These are phyloP conservation scores for Colletotrichum sp. DNA, from an alignment of 2,329 filamentous ascomycete genomes.

Conservation along the genomic window DNA sequence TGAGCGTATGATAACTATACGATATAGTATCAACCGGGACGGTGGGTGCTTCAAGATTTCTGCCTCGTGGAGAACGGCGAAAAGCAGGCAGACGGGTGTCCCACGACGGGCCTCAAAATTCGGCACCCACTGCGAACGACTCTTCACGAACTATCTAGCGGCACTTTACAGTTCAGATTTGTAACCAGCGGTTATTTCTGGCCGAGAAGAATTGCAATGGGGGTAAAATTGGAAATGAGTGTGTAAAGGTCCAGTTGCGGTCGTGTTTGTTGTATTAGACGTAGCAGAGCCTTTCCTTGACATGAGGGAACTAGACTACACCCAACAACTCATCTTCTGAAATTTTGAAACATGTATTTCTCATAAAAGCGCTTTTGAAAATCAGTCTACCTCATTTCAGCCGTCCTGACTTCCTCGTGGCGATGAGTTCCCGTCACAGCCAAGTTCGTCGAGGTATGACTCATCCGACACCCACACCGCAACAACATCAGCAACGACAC, in stretches of 20 bases:
- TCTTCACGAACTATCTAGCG: rapidly evolving
- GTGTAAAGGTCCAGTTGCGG: neutral
- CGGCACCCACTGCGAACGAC: neutral
- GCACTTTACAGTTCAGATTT: rapidly evolving
- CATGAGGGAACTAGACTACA: neutral
- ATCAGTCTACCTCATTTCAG: neutral
- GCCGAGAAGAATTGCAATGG: rapidly evolving
- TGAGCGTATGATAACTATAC: neutral
- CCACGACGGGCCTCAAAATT: neutral
- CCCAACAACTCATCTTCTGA: neutral
- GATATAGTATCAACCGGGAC: neutral
- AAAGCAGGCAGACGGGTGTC: neutral
- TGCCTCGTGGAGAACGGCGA: neutral
- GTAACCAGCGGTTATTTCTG: rapidly evolving
- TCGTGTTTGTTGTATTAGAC: neutral
- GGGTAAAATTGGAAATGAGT: neutral
- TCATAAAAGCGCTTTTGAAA: neutral
- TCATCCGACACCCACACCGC: neutral
- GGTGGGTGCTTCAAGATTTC: neutral
- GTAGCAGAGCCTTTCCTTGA: neutral
- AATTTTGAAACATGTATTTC: neutral
- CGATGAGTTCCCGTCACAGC: neutral
- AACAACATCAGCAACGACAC: neutral
- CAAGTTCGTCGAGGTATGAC: neutral
- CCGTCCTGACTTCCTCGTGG: neutral